Evolutionary conservation across 2,329 filamentous ascomycete species (phyloP), one percentile per base, ranked within the genome.

Genomic region (Diaporthe velutina): DNA sequence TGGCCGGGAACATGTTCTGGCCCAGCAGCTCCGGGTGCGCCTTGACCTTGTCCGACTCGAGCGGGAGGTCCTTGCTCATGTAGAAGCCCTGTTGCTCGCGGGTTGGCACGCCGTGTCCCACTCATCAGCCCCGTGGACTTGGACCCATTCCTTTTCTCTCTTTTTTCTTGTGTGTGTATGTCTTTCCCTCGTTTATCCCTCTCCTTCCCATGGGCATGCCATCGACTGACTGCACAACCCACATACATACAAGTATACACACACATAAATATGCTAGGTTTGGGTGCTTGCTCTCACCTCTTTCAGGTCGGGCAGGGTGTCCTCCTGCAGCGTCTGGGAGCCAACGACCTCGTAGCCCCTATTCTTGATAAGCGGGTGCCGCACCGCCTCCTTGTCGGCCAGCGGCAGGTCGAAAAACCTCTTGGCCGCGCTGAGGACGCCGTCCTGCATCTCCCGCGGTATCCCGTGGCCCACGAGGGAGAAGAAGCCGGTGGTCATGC

Each of bases 271-370:
- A 25, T n/a, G 42, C 42, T 33, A 50, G 60, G n/a, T 19, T 15
- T 67, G 64, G 48, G 45, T 52, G 45, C 15, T 28, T 67, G 30
- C 30, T 67, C 57, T 33, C 72, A 77, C 78, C 76, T 89, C 87
- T 77, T 88, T 89, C 40, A 88, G 82, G 75, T 88, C 88, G 6
- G 86, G 86, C 38, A 83, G 81, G 6, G 83, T 81, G 19, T 82
- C 84, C 17, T 83, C 81, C 76, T 89, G 86, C 13, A 88, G 79
- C 2, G 83, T 84, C 75, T 89, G 86, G 3, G 83, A 84, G 8
- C 84, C 82, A 2, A 88, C 80, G 57, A 86, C 81, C 77, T 90
- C 88, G 77, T 89, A 90, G 28, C 88, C 88, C 64, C 88, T 83
- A 77, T 88, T 85, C 67, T 74, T 77, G 50, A 79, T 60, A 17